A percentile compares a stretch with the other conserved stretches of the same genome.
These are phyloP conservation scores for Penicillium canescens DNA, from an alignment of 495 filamentous ascomycete species.

Conservation along the genomic window DNA sequence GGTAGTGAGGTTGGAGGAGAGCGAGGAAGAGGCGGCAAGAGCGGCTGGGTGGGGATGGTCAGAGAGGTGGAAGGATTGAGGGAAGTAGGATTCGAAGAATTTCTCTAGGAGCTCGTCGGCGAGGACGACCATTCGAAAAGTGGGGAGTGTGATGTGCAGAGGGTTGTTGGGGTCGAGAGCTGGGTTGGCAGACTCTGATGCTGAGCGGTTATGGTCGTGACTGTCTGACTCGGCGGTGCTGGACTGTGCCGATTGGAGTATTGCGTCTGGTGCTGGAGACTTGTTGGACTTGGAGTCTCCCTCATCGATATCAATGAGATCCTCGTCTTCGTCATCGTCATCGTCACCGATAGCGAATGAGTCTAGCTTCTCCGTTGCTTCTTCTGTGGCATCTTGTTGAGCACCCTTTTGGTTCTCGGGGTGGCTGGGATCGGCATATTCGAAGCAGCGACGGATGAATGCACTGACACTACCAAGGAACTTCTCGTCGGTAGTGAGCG, in stretches of 20 bases:
- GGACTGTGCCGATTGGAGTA: conserved; percentile 4
- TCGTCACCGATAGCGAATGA: conserved; percentile 82
- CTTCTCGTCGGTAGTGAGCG: conserved; percentile 64
- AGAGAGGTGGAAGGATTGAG: conserved; percentile 68
- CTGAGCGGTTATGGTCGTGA: conserved; percentile 19
- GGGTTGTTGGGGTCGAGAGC: conserved; percentile 91
- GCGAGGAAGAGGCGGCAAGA: conserved; percentile 57
- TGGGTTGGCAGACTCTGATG: conserved; percentile 65
- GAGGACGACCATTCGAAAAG: conserved; percentile 97
- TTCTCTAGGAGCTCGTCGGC: conserved; percentile 93
- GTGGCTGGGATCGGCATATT: conserved; percentile 95
- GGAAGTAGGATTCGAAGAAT: conserved; percentile 87
- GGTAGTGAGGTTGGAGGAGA: conserved; percentile 75
- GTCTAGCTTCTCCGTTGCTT: conserved; percentile 48
- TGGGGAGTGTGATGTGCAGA: conserved; percentile 93
- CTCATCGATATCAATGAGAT: conserved; percentile 62
- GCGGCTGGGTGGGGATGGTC: conserved; percentile 44
- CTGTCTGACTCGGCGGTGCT: neutral
- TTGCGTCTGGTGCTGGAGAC: conserved; percentile 16
- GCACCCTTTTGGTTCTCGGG: conserved; percentile 51
- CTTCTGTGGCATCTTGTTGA: conserved; percentile 21
- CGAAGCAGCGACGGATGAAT: conserved; percentile 94
- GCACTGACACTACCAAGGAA: conserved; percentile 90
- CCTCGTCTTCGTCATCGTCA: conserved; percentile 69
- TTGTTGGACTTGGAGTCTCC: conserved; percentile 32